Conservation (phyloP, 1,139 yeast species). For the Debaryomycetaceae sp. region DNA sequence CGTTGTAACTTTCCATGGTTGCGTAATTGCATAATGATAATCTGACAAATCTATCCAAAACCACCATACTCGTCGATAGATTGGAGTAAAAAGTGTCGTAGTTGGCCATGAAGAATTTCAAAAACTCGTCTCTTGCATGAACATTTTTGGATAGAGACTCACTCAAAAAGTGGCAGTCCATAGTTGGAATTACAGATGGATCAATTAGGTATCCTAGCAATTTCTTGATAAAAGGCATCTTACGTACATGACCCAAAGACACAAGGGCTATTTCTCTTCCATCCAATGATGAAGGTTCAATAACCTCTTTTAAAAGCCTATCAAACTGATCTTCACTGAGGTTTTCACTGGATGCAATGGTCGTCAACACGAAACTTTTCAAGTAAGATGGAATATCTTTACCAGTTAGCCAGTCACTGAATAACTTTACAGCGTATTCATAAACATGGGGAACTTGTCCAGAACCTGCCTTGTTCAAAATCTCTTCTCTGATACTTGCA, state of each 20-base stretch:
- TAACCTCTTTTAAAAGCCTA: slow-evolving; percentile 46
- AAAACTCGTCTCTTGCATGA: slow-evolving; percentile 45
- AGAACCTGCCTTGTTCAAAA: slow-evolving; percentile 52
- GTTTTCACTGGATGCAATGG: slow-evolving; percentile 44
- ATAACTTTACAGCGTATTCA: slow-evolving; percentile 41
- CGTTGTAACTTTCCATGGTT: slow-evolving; percentile 38
- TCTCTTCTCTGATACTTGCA: slow-evolving; percentile 48
- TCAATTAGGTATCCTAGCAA: slow-evolving; percentile 40
- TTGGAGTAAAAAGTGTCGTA: slow-evolving; percentile 47
- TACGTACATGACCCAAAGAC: slow-evolving; percentile 58
- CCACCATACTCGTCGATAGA: slow-evolving; percentile 56
- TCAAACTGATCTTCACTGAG: slow-evolving; percentile 44
- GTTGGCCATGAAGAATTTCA: slow-evolving; percentile 55
- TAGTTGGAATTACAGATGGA: slow-evolving; percentile 52
- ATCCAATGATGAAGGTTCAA: slow-evolving; percentile 59
- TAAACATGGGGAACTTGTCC: slow-evolving; percentile 49
- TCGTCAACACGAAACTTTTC: slow-evolving; percentile 50
- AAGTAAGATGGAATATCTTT: slow-evolving; percentile 51
- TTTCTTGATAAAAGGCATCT: slow-evolving; percentile 29
- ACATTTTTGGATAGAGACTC: slow-evolving; percentile 51
- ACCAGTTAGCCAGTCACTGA: slow-evolving; percentile 31
- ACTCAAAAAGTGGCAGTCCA: slow-evolving; percentile 66
- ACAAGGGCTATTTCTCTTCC: slow-evolving; percentile 62
- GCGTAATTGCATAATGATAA: slow-evolving; percentile 49
- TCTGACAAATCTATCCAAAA: slow-evolving; percentile 62